Evolutionary conservation across 2,329 filamentous ascomycete genomes (phyloP), one percentile per base, ranked within the genome.

Genomic region (Biscogniauxia marginata): DNA sequence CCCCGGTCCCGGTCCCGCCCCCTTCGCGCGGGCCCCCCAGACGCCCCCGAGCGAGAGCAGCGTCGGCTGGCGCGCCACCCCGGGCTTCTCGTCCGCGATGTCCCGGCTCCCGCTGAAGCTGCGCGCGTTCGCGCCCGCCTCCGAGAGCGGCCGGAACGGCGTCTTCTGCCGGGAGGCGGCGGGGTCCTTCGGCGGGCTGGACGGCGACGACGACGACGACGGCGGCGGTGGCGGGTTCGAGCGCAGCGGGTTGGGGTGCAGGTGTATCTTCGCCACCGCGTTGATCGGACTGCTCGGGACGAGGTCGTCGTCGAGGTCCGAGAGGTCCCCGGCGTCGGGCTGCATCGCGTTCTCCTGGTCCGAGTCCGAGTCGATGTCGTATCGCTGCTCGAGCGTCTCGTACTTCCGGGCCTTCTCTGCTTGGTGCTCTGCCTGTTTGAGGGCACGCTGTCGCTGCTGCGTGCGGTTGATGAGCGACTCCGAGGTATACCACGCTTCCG

Each of bases 381-480:
- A 80, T 0, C 70, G 74, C 60, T 80, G 77, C 54, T 66, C 67
- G 34, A 84, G 63, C 6, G 76, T 73, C 50, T 80, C 74, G 68
- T 85, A 84, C 25, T 65, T 50, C 67, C 69, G 52, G 46, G 16
- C 30, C 51, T 34, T 55, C 56, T 73, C 73, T 13, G 70, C 68
- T 4, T 73, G 72, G 58, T 34, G 54, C 56, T 73, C 73, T 13
- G 70, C 68, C 4, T 73, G 72, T 58, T 74, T 73, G 55, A 77
- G 64, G 47, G 74, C 73, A 45, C 75, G 75, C 61, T 78, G 77
- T n/a, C 79, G 77, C 63, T 83, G 75, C 58, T 83, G 79, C 2
- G 81, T 84, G 63, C 80, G 78, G 50, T 74, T 77, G 65, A 82
- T 75, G 45, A 83, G 75, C 2, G 80, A 82, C 43, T 84, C 80